Percentiles rank a stretch among this genome's conserved stretches.
Conservation (phyloP, 371 early-diverging fungal genomes). For the Mortierella sp. region DNA sequence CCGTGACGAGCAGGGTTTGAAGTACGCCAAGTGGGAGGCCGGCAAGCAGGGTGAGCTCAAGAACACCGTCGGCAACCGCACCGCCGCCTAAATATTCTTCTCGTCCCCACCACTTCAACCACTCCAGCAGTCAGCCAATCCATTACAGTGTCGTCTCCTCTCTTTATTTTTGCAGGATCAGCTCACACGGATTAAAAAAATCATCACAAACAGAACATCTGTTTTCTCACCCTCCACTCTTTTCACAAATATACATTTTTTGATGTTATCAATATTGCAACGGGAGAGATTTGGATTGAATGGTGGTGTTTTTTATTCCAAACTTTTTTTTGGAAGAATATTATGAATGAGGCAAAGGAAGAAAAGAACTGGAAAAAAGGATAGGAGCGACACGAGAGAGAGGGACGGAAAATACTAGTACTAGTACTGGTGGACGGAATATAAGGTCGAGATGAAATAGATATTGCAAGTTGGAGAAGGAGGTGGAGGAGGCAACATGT, state of each 20-base stretch:
- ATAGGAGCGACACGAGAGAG: neutral
- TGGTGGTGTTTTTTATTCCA: neutral
- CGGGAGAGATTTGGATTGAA: neutral
- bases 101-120: neutral
- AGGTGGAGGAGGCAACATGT: neutral
- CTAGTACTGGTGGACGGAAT: neutral
- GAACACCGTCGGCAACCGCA: slow-evolving; percentile 47
- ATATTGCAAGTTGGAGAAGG: neutral
- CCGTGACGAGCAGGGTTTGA: slow-evolving; percentile 84
- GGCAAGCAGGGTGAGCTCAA: slow-evolving; percentile 80
- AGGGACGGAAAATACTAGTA: neutral
- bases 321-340: neutral
- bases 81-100: slow-evolving; percentile 31
- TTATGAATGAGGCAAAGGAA: neutral
- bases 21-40: slow-evolving; percentile 85
- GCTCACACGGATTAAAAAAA: slow-evolving; percentile 12
- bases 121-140: neutral
- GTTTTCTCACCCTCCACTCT: neutral
- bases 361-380: neutral
- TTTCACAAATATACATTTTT: slow-evolving; percentile 2
- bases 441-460: slow-evolving; percentile 11
- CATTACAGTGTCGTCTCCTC: neutral
- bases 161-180: slow-evolving; percentile 1
- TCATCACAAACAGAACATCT: neutral
- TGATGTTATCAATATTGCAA: neutral